phyloP scores from a whole-genome alignment of 2,329 filamentous ascomycete genomes.

The Xylariaceae sp. region DNA sequence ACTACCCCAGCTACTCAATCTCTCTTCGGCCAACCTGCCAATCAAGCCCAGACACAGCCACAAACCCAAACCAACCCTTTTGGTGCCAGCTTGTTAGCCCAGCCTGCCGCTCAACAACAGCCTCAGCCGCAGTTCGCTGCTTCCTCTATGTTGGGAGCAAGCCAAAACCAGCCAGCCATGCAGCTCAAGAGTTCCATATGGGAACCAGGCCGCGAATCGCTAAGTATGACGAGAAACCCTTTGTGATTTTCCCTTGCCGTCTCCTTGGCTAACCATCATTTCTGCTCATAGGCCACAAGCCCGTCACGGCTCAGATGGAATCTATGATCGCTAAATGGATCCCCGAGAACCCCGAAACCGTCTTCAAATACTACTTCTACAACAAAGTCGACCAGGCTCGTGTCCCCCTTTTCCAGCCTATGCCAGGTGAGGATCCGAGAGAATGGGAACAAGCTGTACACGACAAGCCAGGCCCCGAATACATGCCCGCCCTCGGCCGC shows the following conservation, averaged over 20 bases:
- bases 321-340: slow-evolving; percentile 72
- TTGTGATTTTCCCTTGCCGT: not conserved
- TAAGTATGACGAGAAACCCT: no score
- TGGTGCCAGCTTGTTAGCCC: slow-evolving; percentile 31
- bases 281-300: slow-evolving; percentile 58
- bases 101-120: slow-evolving; percentile 35
- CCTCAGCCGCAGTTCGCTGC: slow-evolving; percentile 36
- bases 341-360: slow-evolving; percentile 61
- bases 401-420: slow-evolving; percentile 72
- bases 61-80: slow-evolving; percentile 23
- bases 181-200: slow-evolving; percentile 25
- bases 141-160: slow-evolving; percentile 42
- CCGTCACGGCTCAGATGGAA: slow-evolving; percentile 69
- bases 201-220: slow-evolving; percentile 30
- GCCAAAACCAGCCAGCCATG: slow-evolving; percentile 38
- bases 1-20: no score
- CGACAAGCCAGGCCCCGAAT: slow-evolving; percentile 71
- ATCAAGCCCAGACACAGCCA: slow-evolving; percentile 35
- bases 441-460: slow-evolving; percentile 83
- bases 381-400: slow-evolving; percentile 73
- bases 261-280: slow-evolving; percentile 8
- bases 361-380: slow-evolving; percentile 83
- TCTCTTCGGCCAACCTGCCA: slow-evolving; percentile 40
- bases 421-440: slow-evolving; percentile 65
- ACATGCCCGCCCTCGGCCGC: slow-evolving; percentile 70